Evolutionary conservation across 179 eudicot genomes (phyloP).

Genomic region (Heliamphora pulchella): DNA sequence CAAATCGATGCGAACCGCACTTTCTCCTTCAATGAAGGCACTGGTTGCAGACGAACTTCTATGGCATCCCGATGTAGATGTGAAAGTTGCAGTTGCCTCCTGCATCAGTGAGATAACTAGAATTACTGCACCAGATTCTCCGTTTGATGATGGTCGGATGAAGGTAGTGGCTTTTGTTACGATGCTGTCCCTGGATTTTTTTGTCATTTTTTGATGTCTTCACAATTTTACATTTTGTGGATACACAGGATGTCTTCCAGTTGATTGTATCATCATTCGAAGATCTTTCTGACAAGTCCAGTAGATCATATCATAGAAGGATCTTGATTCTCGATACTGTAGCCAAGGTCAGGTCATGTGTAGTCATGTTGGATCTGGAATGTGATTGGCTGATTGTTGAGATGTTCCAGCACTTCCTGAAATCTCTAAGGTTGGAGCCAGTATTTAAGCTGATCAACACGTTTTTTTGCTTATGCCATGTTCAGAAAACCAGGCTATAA

Average conservation of each 20-base stretch:
- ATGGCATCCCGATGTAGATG: conserved; percentile 64
- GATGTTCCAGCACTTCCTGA: conserved; percentile 74
- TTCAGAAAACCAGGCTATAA: neutral
- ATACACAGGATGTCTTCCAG: conserved; percentile 67
- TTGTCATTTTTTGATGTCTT: neutral
- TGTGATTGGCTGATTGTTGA: conserved; percentile 66
- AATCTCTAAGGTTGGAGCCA: conserved; percentile 49
- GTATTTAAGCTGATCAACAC: neutral
- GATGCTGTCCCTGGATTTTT: neutral
- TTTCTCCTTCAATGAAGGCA: conserved; percentile 51
- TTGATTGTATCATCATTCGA: conserved; percentile 81
- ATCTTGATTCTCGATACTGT: conserved; percentile 70
- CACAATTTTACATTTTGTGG: neutral
- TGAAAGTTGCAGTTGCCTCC: conserved; percentile 73
- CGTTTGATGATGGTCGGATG: conserved; percentile 72
- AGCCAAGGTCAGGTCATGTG: conserved; percentile 84
- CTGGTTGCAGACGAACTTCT: conserved; percentile 46
- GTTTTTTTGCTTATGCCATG: conserved; percentile 4
- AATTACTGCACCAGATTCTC: conserved; percentile 91
- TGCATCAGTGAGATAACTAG: conserved; percentile 90
- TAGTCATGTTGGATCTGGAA: conserved; percentile 92
- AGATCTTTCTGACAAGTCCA: conserved; percentile 51
- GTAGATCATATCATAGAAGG: conserved; percentile 58
- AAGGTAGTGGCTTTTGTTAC: conserved; percentile 35
- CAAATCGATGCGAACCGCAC: conserved; percentile 60